Evolutionary conservation across 1,139 yeast genomes (phyloP), one percentile per base, ranked within the genome.

Genomic region (Suhomyces yuchorum): DNA sequence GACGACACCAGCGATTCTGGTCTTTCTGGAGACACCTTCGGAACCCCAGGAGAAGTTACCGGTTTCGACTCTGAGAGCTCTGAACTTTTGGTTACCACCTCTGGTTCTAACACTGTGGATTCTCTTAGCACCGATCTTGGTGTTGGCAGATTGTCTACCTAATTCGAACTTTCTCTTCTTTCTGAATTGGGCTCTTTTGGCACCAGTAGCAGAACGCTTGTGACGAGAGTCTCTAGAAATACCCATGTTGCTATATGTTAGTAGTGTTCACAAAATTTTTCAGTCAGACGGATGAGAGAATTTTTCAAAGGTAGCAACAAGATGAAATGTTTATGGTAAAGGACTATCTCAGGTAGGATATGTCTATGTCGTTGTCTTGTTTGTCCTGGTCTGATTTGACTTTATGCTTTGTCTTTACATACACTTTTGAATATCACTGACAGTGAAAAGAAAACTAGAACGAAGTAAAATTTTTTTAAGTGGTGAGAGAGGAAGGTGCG

Each of bases 191-290:
- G 99, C 98, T 82, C 98, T 92, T 82, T 91, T 92, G 77, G 99
- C 99, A 87, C 99, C 99, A 75, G 99, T 92, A 79, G 96, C 97
- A 71, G 97, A 82, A 82, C 99, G 96, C 89, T 93, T 93, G 91
- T 93, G 99, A 84, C 97, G 97, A 79, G 99, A 92, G 85, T 93
- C 99, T 87, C 99, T 95, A 81, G 98, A 92, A 88, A 93, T 93
- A 92, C 99, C 98, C 99, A 93, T 93, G 64, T 59, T 70, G 56
- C 56, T 53, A 39, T 43, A 47, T 46, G 71, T 67, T 68, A 69
- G 73, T 69, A 69, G 38, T 34, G 28, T 23, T 39, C 33, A 22
- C 43, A 33, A 24, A 26, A 37, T 23, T 37, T 37, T 37, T 37
- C 39, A 37, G 18, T 37, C 30, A 11, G 34, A 32, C 17, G 12